Evolutionary conservation across 2,329 filamentous ascomycete genomes (phyloP).

Genomic region (Trichophyton mentagrophytes): DNA sequence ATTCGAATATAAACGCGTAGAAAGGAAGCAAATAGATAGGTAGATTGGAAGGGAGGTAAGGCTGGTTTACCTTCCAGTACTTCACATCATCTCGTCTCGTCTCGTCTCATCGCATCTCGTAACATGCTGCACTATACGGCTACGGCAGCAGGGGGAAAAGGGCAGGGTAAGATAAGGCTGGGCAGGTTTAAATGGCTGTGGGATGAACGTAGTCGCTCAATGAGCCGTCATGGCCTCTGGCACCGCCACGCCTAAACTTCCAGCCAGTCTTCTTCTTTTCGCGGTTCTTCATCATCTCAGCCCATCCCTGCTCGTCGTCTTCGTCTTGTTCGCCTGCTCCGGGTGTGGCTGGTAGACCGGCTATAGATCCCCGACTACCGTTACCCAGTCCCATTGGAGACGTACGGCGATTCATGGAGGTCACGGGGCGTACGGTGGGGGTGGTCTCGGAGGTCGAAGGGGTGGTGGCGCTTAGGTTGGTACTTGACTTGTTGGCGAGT

Average conservation of each 20-base stretch:
- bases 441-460: constrained; percentile 15
- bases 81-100: constrained; percentile 1
- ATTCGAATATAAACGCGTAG: background rate
- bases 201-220: constrained; percentile 29
- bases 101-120: background rate
- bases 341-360: constrained; percentile 6
- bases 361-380: background rate
- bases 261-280: constrained; percentile 38
- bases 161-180: background rate
- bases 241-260: constrained; percentile 32
- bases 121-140: background rate
- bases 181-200: constrained; percentile 17
- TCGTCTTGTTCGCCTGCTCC: constrained; percentile 24
- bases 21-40: background rate
- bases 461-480: constrained; percentile 11
- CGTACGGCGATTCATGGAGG: constrained; percentile 10
- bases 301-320: constrained; percentile 40
- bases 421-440: constrained; percentile 21
- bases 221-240: constrained; percentile 8
- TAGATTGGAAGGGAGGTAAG: background rate
- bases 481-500: constrained; percentile 17
- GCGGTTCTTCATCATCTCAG: constrained; percentile 39
- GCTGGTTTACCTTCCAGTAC: background rate
- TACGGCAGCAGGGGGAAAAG: background rate
- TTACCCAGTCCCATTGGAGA: constrained; percentile 8